Base-by-base conservation (phyloP, 2,329 filamentous ascomycete genomes). In the Paecilomyces dactylethromorphus region DNA sequence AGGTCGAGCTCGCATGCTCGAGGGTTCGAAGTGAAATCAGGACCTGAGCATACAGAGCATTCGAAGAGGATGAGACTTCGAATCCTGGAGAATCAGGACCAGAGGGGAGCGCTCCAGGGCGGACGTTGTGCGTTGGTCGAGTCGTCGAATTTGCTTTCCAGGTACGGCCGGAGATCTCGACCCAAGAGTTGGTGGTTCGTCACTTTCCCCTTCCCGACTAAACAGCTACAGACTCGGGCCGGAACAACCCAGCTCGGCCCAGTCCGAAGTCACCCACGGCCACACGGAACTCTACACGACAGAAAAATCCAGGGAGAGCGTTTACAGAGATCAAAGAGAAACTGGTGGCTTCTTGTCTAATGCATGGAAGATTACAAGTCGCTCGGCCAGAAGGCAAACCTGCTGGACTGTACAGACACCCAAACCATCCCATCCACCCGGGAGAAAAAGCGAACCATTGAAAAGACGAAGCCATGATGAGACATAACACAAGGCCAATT, bases 1-100 rank as follows among this genome's bases (percentile, higher is more conserved):
- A 54, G 70, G 68, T 64, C 73, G 74, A 71, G 72, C 69, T 70
- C 70, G 69, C 74, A 76, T 76, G 62, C 65, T 74, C 67, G 60
- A 60, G 58, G 55, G 50, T 33, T 52, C 35, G 50, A 60, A n/a
- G 33, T 15, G n/a, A n/a, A 57, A 22, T 35, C 52, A 29, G 29
- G 22, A 49, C 35, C 32, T 32, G 53, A 35, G 32, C 49, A 55
- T 56, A 13, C 29, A 52, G 39, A 45, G 21, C 15, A 2, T 18
- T 45, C 39, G n/a, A 45, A 45, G 7, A 45, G 39, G n/a, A 45
- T 15, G n/a, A 6, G n/a, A 45, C 39, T 45, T 18, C 39, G 15
- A 45, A 15, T 18, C n/a, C 39, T 21, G 39, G 15, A 18, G 18
- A 18, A n/a, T 45, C 39, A n/a, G n/a, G 39, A 45, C 39, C 39